Percentiles rank a stretch among this genome's conserved stretches.
Conservation (phyloP, 2,329 filamentous ascomycete species). For the Pseudocercospora fuligena region DNA sequence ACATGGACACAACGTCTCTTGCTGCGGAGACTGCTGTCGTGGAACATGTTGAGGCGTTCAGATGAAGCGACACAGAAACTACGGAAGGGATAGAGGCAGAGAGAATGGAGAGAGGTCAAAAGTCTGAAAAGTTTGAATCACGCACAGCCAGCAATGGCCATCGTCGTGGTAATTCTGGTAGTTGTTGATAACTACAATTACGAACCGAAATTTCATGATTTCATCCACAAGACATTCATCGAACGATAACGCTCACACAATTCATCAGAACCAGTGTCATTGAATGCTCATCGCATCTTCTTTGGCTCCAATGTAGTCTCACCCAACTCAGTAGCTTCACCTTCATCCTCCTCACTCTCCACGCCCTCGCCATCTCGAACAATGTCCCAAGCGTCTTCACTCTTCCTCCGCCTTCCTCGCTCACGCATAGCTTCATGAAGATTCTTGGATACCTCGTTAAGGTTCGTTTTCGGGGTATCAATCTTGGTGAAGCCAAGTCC, state of each 20-base stretch:
- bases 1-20: neutral
- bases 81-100: no score
- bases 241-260: conserved; percentile 16
- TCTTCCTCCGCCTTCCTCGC: conserved; percentile 65
- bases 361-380: conserved; percentile 27
- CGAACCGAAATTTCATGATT: conserved; percentile 5
- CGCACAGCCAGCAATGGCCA: neutral
- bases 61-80: no score
- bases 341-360: conserved; percentile 27
- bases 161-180: neutral
- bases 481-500: conserved; percentile 38
- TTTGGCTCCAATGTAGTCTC: conserved; percentile 26
- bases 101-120: neutral
- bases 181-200: conserved; percentile 18
- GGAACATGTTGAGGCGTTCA: neutral
- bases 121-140: neutral
- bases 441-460: conserved; percentile 82
- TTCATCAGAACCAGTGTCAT: neutral
- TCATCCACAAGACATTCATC: conserved; percentile 14
- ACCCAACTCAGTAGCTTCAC: conserved; percentile 20
- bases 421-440: conserved; percentile 85
- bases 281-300: conserved; percentile 28
- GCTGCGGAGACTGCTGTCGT: neutral
- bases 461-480: conserved; percentile 65
- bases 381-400: conserved; percentile 35